Conservation (phyloP, 2,329 filamentous ascomycete genomes). For the Alternaria ethzedia region DNA sequence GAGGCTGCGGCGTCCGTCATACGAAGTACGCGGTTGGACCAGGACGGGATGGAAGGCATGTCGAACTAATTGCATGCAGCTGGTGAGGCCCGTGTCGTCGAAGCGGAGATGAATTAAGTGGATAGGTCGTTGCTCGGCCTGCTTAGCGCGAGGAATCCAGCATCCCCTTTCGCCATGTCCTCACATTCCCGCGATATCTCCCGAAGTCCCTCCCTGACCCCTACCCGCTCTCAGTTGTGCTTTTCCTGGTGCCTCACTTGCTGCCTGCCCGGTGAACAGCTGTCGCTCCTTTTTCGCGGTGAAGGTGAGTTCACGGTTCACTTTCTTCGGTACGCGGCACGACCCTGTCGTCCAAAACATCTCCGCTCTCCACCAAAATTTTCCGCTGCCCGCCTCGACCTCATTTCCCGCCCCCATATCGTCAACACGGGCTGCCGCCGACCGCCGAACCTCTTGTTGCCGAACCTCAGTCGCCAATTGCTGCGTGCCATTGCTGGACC, state of each 20-base stretch:
- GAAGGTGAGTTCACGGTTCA: constrained; percentile 8
- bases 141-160: constrained; percentile 36
- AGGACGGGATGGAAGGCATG: constrained; percentile 17
- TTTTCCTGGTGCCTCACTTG: constrained; percentile 36
- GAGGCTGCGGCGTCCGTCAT: neutral
- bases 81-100: constrained; percentile 31
- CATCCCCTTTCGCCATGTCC: constrained; percentile 39
- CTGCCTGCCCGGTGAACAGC: constrained; percentile 33
- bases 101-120: constrained; percentile 33
- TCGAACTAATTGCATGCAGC: constrained; percentile 41
- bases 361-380: constrained; percentile 45
- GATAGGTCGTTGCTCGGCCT: constrained; percentile 36
- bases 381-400: constrained; percentile 35
- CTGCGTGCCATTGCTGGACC: neutral
- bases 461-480: constrained; percentile 23
- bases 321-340: constrained; percentile 44
- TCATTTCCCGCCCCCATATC: constrained; percentile 38
- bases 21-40: constrained; percentile 20
- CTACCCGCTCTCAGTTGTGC: constrained; percentile 29
- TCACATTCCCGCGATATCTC: constrained; percentile 33
- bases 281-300: constrained; percentile 42
- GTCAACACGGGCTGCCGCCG: constrained; percentile 25
- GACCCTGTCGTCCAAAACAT: constrained; percentile 22
- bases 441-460: constrained; percentile 14
- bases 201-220: constrained; percentile 24